phyloP scores from a whole-genome alignment of 1,284 basidiomycete species.

The Athelia sp. region DNA sequence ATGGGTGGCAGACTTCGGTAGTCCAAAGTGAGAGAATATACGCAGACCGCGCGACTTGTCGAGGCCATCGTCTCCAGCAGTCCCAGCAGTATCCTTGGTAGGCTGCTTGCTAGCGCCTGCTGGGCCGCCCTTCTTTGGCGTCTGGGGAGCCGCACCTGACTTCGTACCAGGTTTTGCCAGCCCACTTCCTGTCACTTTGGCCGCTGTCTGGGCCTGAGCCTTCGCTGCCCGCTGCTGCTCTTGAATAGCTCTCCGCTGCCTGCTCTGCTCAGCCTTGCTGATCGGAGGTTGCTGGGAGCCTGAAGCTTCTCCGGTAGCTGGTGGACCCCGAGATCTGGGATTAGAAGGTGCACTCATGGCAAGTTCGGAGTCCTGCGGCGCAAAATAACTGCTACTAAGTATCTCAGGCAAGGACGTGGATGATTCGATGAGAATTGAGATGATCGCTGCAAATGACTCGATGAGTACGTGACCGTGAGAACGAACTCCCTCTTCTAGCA shows the following conservation, averaged over 20 bases:
- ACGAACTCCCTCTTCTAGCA: not conserved
- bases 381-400: slow-evolving; percentile 15
- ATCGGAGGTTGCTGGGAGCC: slow-evolving; percentile 27
- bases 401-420: slow-evolving; percentile 5
- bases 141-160: not conserved
- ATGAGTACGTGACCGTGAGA: not conserved
- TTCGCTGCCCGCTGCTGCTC: slow-evolving; percentile 45
- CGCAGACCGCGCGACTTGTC: slow-evolving; percentile 52
- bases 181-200: slow-evolving; percentile 10
- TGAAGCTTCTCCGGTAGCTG: slow-evolving; percentile 7
- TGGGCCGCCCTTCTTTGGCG: not conserved
- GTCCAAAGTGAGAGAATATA: slow-evolving; percentile 80
- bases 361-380: not conserved
- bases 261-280: slow-evolving; percentile 36
- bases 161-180: not conserved
- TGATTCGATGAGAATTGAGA: no score
- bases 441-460: not conserved
- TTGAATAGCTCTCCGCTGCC: slow-evolving; percentile 36
- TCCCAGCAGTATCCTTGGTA: slow-evolving; percentile 9
- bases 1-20: slow-evolving; percentile 56
- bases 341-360: slow-evolving; percentile 17
- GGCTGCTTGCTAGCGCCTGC: not conserved
- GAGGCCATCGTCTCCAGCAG: slow-evolving; percentile 28
- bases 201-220: slow-evolving; percentile 13
- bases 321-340: slow-evolving; percentile 6